Evolutionary conservation across 108 stramenopile genomes (phyloP), one percentile per base, ranked within the genome.

Genomic region (Parietichytrium sp.): DNA sequence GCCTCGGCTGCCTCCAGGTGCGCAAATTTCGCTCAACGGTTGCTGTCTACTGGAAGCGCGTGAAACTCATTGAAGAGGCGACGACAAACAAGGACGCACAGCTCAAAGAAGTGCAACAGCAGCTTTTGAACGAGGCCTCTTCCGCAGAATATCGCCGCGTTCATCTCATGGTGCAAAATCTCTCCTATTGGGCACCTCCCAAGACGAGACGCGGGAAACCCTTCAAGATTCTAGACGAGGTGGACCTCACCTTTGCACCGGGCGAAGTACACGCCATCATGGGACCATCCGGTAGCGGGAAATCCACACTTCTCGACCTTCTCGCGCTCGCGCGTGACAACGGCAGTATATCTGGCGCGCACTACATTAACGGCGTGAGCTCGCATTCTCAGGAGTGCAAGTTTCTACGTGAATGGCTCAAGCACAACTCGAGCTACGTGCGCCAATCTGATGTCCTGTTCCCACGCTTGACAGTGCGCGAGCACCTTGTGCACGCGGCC

Each of bases 241-340:
- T 80, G 3, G 27, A 8, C 49, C 31, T 80, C 8, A 51, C 12
- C 51, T 80, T 80, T 33, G 15, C 30, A 6, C 49, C 49, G 3
- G 79, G 79, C 1, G 15, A 20, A 18, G 50, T 51, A 4, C 47
- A 48, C 4, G 79, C 79, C 10, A 49, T 80, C 31, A 20, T 80
- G 51, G 79, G 79, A 4, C 50, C 49, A n/a, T 48, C 47, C 20
- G 79, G 79, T 20, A 51, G 49, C 26, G 79, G 79, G 31, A 80
- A 80, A 51, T 51, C 49, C 18, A 80, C 79, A 13, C 8, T 51
- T 49, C 12, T 80, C 29, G 79, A 48, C 25, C 25, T 80, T 25
- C 18, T 80, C 30, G 36, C 61, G 42, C 45, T 45, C 42, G 45
- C 61, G 38, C 61, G 61, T 1, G 61, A 72, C 15, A 20, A 49